Conservation (phyloP, 164 flowering plant genomes). For the Tinospora cordifolia region DNA sequence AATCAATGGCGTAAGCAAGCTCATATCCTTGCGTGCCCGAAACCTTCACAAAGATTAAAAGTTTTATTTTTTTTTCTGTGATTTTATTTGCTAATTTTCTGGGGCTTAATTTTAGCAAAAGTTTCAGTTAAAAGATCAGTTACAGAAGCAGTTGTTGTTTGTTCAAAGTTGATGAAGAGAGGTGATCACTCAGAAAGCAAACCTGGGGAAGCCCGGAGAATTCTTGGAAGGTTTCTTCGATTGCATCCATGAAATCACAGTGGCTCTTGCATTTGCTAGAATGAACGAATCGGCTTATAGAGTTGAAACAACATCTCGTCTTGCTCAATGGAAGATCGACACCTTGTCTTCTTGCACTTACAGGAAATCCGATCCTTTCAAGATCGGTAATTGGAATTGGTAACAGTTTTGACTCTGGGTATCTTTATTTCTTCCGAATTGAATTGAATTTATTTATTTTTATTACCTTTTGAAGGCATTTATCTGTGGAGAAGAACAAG, state of each 20-base stretch:
- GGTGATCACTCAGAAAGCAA: slow-evolving; percentile 21
- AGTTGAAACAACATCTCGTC: slow-evolving; percentile 79
- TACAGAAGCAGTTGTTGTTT: background rate
- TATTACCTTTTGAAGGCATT: slow-evolving; percentile 46
- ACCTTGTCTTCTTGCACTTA: slow-evolving; percentile 68
- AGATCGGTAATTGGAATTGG: slow-evolving; percentile 94
- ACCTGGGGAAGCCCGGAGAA: slow-evolving; percentile 84
- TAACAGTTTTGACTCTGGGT: slow-evolving; percentile 13
- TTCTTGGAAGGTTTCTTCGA: slow-evolving; percentile 59
- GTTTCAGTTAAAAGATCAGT: background rate
- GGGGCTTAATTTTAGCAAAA: background rate
- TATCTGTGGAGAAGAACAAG: slow-evolving; percentile 72
- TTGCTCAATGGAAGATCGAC: slow-evolving; percentile 95
- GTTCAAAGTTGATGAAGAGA: slow-evolving; percentile 24
- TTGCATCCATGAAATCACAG: slow-evolving; percentile 83
- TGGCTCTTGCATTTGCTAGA: slow-evolving; percentile 59
- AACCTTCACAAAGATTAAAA: slow-evolving; percentile 16
- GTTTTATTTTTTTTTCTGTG: background rate
- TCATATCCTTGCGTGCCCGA: slow-evolving; percentile 38
- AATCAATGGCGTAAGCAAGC: slow-evolving; percentile 44
- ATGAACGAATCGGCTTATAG: slow-evolving; percentile 76
- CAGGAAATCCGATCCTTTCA: slow-evolving; percentile 93
- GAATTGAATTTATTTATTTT: background rate
- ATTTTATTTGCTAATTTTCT: too few relatives aligned
- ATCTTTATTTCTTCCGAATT: background rate